A percentile compares a stretch with the other conserved stretches of the same genome.
Conservation (phyloP, 2,329 filamentous ascomycete genomes). For the Xylariaceae sp. region DNA sequence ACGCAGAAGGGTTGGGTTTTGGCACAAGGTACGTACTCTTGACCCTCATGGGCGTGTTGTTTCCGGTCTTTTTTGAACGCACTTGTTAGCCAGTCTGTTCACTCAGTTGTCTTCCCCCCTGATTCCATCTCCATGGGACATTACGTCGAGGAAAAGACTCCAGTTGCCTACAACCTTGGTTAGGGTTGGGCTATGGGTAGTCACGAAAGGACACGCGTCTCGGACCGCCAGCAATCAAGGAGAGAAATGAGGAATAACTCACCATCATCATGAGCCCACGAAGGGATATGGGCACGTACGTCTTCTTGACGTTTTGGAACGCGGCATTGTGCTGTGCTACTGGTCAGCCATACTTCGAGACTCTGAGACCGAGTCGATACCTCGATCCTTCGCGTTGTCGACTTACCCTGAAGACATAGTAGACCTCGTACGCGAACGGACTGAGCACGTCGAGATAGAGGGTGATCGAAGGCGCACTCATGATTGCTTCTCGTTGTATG, state of each 20-base stretch:
- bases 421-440: conserved; percentile 38
- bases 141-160: background rate
- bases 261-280: conserved; percentile 37
- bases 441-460: conserved; percentile 38
- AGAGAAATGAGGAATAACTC: conserved; percentile 1
- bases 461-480: conserved; percentile 32
- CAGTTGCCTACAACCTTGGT: background rate
- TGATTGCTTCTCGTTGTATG: background rate
- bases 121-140: background rate
- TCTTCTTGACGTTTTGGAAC: conserved; percentile 32
- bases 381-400: too few species aligned
- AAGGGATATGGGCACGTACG: conserved; percentile 36
- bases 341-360: too few species aligned
- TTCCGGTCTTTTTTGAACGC: conserved; percentile 27
- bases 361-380: too few species aligned
- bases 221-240: too few species aligned
- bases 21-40: conserved; percentile 31
- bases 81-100: background rate
- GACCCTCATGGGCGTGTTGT: conserved; percentile 35
- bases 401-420: conserved; percentile 36
- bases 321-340: conserved; percentile 12
- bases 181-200: background rate
- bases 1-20: background rate
- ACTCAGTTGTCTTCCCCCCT: background rate
- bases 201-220: too few species aligned